Conservation (phyloP, 2,329 filamentous ascomycete genomes). For the Aspergillus bombycis region DNA sequence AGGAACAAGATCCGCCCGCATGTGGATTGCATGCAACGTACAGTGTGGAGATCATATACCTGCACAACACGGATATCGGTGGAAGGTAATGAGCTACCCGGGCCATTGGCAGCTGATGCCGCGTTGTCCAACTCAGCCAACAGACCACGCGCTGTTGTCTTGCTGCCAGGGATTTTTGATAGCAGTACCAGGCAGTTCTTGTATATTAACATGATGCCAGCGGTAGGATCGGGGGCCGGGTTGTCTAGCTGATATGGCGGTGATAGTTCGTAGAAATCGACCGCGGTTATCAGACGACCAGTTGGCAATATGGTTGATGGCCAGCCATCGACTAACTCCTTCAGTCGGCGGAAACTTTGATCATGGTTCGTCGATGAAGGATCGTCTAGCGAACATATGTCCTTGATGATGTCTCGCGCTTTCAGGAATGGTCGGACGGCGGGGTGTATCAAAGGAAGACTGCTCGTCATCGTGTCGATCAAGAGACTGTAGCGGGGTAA, state of each 20-base stretch:
- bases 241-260: conserved; percentile 66
- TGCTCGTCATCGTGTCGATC: conserved; percentile 91
- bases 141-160: conserved; percentile 73
- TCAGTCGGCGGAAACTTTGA: conserved; percentile 72
- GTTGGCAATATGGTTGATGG: conserved; percentile 70
- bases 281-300: conserved; percentile 78
- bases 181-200: conserved; percentile 78
- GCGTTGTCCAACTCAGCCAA: conserved; percentile 84
- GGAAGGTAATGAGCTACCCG: conserved; percentile 32
- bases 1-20: conserved; percentile 45
- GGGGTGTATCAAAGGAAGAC: conserved; percentile 81
- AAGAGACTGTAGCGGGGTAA: conserved; percentile 92
- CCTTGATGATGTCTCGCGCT: conserved; percentile 89
- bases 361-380: conserved; percentile 67
- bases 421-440: conserved; percentile 82
- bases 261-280: conserved; percentile 76
- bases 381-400: conserved; percentile 92
- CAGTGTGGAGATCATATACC: conserved; percentile 69
- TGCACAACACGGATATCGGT: conserved; percentile 77
- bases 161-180: conserved; percentile 67
- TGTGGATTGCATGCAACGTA: conserved; percentile 64
- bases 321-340: conserved; percentile 77
- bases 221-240: conserved; percentile 48
- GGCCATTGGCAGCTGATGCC: conserved; percentile 55
- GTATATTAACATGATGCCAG: conserved; percentile 81